These are phyloP conservation scores for Alternaria panax DNA, from an alignment of 2,329 filamentous ascomycete genomes.

Conservation along the genomic window DNA sequence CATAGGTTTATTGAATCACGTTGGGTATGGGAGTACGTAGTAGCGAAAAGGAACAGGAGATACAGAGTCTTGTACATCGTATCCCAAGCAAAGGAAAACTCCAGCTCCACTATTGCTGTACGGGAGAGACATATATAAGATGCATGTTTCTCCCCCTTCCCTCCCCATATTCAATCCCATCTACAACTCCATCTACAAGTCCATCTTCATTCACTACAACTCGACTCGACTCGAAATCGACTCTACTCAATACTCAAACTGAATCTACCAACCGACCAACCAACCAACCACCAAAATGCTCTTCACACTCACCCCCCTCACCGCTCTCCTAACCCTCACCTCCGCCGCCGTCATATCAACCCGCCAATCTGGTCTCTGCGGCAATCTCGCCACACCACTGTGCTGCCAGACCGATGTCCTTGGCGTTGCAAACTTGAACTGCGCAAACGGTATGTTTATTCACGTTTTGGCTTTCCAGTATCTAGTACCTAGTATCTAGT, in stretches of 20 bases:
- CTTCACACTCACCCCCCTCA: conserved; percentile 18
- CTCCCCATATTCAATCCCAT: conserved; percentile 1
- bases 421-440: conserved; percentile 22
- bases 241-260: background rate
- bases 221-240: no score
- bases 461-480: background rate
- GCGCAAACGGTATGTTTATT: conserved; percentile 24
- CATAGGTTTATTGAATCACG: no score
- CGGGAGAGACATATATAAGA: no score
- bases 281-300: conserved; percentile 16
- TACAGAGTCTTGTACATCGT: no score
- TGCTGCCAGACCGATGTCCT: conserved; percentile 30
- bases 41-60: no score
- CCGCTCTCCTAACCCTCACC: conserved; percentile 20
- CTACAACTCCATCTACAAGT: background rate
- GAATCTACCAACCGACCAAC: background rate
- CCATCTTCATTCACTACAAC: no score
- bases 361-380: conserved; percentile 19
- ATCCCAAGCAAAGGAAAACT: no score
- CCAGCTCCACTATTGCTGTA: no score
- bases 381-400: conserved; percentile 18
- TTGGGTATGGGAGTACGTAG: no score
- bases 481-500: no score
- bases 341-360: conserved; percentile 18
- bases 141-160: background rate